Percentiles rank a stretch among this genome's conserved stretches.
Conservation (phyloP, 345 rosid genomes). For the Arabidopsis arenosa region DNA sequence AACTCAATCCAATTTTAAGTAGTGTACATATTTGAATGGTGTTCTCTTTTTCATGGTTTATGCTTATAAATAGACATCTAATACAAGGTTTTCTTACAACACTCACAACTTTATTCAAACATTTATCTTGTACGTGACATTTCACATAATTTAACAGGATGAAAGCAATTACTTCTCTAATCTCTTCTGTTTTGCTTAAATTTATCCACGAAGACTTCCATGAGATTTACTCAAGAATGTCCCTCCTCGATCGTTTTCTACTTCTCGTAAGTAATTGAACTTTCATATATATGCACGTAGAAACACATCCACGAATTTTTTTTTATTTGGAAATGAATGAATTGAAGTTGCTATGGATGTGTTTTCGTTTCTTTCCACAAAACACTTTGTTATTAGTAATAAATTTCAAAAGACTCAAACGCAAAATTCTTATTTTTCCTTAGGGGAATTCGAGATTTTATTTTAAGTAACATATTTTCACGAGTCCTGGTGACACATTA, state of each 20-base stretch:
- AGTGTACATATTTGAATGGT: neutral
- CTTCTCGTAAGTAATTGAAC: conserved; percentile 49
- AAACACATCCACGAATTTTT: neutral
- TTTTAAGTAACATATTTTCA: too few species aligned
- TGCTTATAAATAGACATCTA: conserved; percentile 6
- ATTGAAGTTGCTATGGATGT: neutral
- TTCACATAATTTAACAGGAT: neutral
- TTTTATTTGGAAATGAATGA: neutral
- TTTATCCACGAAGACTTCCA: conserved; percentile 55
- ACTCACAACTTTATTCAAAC: conserved; percentile 7
- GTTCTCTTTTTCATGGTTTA: neutral
- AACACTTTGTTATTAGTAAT: neutral
- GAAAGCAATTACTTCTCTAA: conserved; percentile 25
- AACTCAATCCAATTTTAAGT: neutral
- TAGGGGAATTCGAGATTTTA: too few species aligned
- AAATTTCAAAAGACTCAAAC: too few species aligned
- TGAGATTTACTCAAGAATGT: conserved; percentile 49
- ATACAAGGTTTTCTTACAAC: conserved; percentile 7
- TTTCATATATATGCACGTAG: neutral
- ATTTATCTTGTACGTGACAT: neutral
- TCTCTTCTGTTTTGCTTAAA: conserved; percentile 18
- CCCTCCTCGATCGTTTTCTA: conserved; percentile 49
- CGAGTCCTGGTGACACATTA: neutral
- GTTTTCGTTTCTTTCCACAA: neutral
- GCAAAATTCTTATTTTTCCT: too few species aligned